These are phyloP conservation scores for Sporisorium reilianum DNA, from an alignment of 1,284 basidiomycete species.

Conservation along the genomic window DNA sequence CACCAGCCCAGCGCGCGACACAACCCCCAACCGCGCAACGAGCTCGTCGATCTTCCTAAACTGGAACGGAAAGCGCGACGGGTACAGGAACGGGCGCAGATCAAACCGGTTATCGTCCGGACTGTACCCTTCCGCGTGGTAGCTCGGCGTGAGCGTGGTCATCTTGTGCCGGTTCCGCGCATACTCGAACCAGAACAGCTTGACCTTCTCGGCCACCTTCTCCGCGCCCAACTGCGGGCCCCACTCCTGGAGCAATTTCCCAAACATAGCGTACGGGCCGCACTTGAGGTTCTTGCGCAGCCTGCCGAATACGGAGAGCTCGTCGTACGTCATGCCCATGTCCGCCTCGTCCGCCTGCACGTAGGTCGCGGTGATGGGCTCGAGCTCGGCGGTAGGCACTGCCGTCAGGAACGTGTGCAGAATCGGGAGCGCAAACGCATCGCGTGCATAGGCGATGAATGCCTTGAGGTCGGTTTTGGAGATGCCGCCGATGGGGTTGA, in stretches of 20 bases:
- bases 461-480: constrained; percentile 97
- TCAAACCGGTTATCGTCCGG: constrained; percentile 98
- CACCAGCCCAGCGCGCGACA: neutral
- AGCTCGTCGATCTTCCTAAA: constrained; percentile 92
- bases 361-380: constrained; percentile 92
- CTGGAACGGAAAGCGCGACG: constrained; percentile 93
- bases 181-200: constrained; percentile 96
- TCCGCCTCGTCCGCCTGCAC: constrained; percentile 97
- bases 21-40: constrained; percentile 63
- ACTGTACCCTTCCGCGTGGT: constrained; percentile 89
- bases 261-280: constrained; percentile 96
- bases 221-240: constrained; percentile 71
- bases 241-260: constrained; percentile 93
- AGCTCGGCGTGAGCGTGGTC: constrained; percentile 96
- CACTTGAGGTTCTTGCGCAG: constrained; percentile 96
- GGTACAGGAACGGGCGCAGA: constrained; percentile 94
- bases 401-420: constrained; percentile 86
- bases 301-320: constrained; percentile 90
- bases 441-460: constrained; percentile 88
- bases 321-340: constrained; percentile 96
- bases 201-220: constrained; percentile 96
- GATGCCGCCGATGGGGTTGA: constrained; percentile 98
- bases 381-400: constrained; percentile 93
- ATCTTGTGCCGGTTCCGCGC: constrained; percentile 98
- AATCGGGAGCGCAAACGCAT: constrained; percentile 85